These are phyloP conservation scores for Cercis canadensis DNA, from an alignment of 306 rosid genomes.

Conservation along the genomic window DNA sequence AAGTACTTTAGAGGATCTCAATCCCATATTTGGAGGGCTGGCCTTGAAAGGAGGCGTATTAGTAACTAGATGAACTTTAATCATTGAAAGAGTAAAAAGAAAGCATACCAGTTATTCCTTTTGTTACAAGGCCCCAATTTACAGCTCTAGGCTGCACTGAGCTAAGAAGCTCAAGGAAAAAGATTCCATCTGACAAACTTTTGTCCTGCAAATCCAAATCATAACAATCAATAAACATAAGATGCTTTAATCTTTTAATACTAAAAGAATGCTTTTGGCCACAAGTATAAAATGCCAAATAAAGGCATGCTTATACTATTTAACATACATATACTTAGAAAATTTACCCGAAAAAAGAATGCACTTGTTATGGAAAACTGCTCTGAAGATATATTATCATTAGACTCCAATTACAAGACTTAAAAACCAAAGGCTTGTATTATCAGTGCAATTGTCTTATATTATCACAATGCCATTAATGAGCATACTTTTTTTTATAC, in stretches of 20 bases:
- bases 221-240: constrained; percentile 27
- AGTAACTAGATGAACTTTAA: background rate
- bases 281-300: too few relatives aligned
- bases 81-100: constrained; percentile 4
- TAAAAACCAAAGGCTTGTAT: too few relatives aligned
- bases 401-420: too few relatives aligned
- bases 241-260: background rate
- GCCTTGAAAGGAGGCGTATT: background rate
- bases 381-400: too few relatives aligned
- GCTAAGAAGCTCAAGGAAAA: constrained; percentile 96
- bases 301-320: background rate
- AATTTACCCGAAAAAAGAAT: too few relatives aligned
- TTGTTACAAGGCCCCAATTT: constrained; percentile 91
- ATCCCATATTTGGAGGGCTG: background rate
- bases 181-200: constrained; percentile 82
- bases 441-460: too few relatives aligned
- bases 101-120: constrained; percentile 79
- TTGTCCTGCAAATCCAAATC: constrained; percentile 68
- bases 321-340: too few relatives aligned
- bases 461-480: background rate
- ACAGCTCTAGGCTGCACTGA: constrained; percentile 89
- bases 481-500: too few relatives aligned
- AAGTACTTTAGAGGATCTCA: too few relatives aligned
- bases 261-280: too few relatives aligned
- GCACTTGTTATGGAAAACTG: too few relatives aligned